phyloP scores from a whole-genome alignment of 2,329 filamentous ascomycete species.

The Aspergillus sp. region DNA sequence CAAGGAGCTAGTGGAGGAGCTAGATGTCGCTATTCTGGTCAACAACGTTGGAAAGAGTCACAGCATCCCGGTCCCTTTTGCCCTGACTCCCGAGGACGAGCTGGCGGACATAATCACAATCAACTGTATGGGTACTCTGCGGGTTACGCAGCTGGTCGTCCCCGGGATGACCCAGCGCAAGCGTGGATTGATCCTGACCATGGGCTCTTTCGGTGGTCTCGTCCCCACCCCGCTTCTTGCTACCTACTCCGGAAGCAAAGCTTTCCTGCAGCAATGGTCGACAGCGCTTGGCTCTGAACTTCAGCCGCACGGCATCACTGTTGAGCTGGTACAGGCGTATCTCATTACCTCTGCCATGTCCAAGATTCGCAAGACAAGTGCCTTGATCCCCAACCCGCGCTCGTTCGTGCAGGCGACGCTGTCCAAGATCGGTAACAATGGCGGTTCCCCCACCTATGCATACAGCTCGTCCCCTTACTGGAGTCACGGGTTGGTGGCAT shows the following conservation, averaged over 20 bases:
- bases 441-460: conserved; percentile 74
- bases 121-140: conserved; percentile 89
- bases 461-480: conserved; percentile 91
- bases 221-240: conserved; percentile 88
- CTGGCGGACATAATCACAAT: conserved; percentile 89
- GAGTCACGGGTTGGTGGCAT: conserved; percentile 87
- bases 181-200: conserved; percentile 87
- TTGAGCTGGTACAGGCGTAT: conserved; percentile 90
- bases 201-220: conserved; percentile 95
- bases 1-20: conserved; percentile 64
- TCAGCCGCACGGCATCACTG: conserved; percentile 74
- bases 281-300: conserved; percentile 81
- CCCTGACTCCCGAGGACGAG: conserved; percentile 74
- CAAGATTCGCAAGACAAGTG: conserved; percentile 79
- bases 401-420: conserved; percentile 78
- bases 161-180: conserved; percentile 82
- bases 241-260: conserved; percentile 96
- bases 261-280: conserved; percentile 97
- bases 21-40: conserved; percentile 84
- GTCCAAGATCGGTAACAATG: conserved; percentile 74
- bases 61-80: conserved; percentile 86
- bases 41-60: conserved; percentile 98
- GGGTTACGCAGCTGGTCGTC: conserved; percentile 79
- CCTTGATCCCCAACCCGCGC: conserved; percentile 77
- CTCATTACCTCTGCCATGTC: conserved; percentile 96